Percentiles rank a stretch among this genome's conserved stretches.
Conservation (phyloP, 2,329 filamentous ascomycete genomes). For the Fusarium piperis region DNA sequence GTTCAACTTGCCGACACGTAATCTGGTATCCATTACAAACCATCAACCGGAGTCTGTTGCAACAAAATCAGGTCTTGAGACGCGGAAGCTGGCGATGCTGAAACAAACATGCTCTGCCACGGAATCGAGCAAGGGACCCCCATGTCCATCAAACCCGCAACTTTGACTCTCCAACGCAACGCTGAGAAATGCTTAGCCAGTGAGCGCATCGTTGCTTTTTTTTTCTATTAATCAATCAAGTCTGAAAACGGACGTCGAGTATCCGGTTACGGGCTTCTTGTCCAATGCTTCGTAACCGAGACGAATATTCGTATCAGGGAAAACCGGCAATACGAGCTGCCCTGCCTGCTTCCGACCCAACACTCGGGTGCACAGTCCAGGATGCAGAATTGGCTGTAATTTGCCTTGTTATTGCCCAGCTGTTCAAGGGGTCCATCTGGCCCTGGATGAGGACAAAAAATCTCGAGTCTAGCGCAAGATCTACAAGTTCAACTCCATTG, state of each 20-base stretch:
- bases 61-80: slow-evolving; percentile 15
- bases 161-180: slow-evolving; percentile 22
- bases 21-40: slow-evolving; percentile 26
- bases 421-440: background rate
- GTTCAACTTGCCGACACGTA: slow-evolving; percentile 21
- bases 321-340: background rate
- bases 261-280: background rate
- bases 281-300: slow-evolving; percentile 10
- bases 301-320: slow-evolving; percentile 11
- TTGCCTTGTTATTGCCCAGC: background rate
- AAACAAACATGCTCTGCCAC: slow-evolving; percentile 21
- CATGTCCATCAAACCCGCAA: slow-evolving; percentile 7
- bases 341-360: background rate
- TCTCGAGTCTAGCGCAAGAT: background rate
- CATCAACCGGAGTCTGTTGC: background rate
- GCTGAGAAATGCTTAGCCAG: slow-evolving; percentile 30
- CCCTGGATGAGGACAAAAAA: background rate
- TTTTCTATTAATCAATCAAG: background rate
- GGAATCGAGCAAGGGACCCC: slow-evolving; percentile 11
- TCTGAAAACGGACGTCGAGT: background rate
- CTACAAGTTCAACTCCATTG: slow-evolving; percentile 7
- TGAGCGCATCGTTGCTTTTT: slow-evolving; percentile 14
- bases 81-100: slow-evolving; percentile 8
- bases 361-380: slow-evolving; percentile 7
- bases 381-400: background rate